Percentiles rank a stretch among this genome's conserved stretches.
These are phyloP conservation scores for Yamadazyma spencermartinsiae DNA, from an alignment of 1,139 yeast species.

Conservation along the genomic window DNA sequence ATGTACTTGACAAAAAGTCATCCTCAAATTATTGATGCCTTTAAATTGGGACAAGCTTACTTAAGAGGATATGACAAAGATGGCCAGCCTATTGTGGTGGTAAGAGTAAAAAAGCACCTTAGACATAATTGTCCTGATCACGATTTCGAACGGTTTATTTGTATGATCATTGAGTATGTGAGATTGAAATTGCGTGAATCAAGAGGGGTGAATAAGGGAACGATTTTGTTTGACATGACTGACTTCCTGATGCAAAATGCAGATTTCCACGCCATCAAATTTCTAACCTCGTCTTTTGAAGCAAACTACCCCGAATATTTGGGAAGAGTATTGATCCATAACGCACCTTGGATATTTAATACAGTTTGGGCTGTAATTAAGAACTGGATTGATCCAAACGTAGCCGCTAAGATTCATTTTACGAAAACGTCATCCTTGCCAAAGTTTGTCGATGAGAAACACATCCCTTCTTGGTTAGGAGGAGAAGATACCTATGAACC, in stretches of 20 bases:
- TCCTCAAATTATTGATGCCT: slow-evolving; percentile 51
- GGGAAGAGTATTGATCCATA: slow-evolving; percentile 73
- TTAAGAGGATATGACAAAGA: slow-evolving; percentile 63
- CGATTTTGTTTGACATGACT: slow-evolving; percentile 71
- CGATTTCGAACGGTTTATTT: slow-evolving; percentile 66
- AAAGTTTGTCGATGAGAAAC: slow-evolving; percentile 50
- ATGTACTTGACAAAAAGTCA: slow-evolving; percentile 21
- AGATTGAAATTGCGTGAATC: slow-evolving; percentile 52
- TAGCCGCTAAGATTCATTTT: slow-evolving; percentile 76
- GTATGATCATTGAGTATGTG: slow-evolving; percentile 68
- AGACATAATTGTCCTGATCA: slow-evolving; percentile 67
- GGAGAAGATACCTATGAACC: slow-evolving; percentile 61
- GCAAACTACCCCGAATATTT: slow-evolving; percentile 87
- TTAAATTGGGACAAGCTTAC: slow-evolving; percentile 59
- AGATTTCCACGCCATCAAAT: slow-evolving; percentile 82
- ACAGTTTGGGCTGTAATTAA: slow-evolving; percentile 85
- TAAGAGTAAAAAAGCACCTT: slow-evolving; percentile 72
- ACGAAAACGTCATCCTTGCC: slow-evolving; percentile 61
- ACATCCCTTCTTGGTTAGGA: slow-evolving; percentile 64
- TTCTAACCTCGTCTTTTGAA: slow-evolving; percentile 74
- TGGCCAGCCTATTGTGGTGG: slow-evolving; percentile 69
- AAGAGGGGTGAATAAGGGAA: slow-evolving; percentile 69
- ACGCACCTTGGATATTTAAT: slow-evolving; percentile 88
- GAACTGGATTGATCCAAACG: slow-evolving; percentile 87
- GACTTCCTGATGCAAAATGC: slow-evolving; percentile 78